These are phyloP conservation scores for Penicillium lividum DNA, from an alignment of 495 filamentous ascomycete species.

Conservation along the genomic window DNA sequence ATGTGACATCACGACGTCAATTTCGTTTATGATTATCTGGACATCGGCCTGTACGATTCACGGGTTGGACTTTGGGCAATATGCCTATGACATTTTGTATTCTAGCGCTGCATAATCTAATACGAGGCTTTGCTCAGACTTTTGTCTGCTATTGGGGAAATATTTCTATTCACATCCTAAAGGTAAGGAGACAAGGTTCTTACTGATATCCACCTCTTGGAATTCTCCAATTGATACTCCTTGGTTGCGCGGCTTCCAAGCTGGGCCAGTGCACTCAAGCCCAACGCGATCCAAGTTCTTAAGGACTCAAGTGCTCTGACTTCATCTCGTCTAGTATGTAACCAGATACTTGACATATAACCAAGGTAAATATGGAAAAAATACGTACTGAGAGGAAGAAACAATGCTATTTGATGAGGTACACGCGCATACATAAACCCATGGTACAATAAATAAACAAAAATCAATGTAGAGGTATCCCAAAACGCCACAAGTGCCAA, in stretches of 20 bases:
- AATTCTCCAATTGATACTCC: background rate
- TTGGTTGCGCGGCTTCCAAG: background rate
- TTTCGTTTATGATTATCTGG: constrained; percentile 20
- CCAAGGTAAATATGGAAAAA: background rate
- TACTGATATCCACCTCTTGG: background rate
- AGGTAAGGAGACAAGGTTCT: no score
- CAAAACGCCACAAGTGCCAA: constrained; percentile 34
- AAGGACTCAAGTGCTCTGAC: no score
- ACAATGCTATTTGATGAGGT: constrained; percentile 1
- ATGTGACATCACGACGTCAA: constrained; percentile 20
- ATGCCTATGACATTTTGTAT: constrained; percentile 26
- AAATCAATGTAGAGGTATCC: constrained; percentile 30
- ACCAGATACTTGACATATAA: no score
- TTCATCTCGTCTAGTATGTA: no score
- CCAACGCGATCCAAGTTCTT: background rate
- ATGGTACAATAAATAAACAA: constrained; percentile 17
- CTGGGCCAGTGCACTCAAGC: background rate
- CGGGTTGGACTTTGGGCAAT: constrained; percentile 11
- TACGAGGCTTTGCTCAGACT: background rate
- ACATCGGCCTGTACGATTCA: background rate
- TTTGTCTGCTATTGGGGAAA: no score
- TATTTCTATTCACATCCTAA: no score
- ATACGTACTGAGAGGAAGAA: background rate
- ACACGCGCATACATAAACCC: constrained; percentile 21
- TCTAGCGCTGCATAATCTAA: constrained; percentile 30